Evolutionary conservation across 176 grass and related monocot genomes (phyloP), one percentile per base, ranked within the genome.

Genomic region (Oryza australiensis): DNA sequence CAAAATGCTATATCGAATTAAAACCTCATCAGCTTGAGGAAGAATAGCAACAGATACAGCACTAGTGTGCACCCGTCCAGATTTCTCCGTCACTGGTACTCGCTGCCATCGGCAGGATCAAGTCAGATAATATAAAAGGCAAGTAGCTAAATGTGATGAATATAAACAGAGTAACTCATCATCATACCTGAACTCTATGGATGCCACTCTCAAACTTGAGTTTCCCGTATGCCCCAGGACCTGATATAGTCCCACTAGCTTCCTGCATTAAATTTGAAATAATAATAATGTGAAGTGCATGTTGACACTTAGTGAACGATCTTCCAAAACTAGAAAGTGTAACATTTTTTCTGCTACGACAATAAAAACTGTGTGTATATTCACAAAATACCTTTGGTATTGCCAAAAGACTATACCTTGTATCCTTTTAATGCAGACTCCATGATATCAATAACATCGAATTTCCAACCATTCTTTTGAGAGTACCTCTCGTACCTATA

Each of bases 241-340:
- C 95, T 74, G 86, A 98, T 88, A 95, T 98, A 32, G 92, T 65
- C 82, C 95, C 95, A 88, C 92, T 98, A 77, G 95, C 92, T 98
- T 98, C 95, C 95, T 94, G 73, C 60, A 38, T 64, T 64, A 13
- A 53, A 20, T 20, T 53, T 53, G 59, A 75, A 83, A 72, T 62
- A 70, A 86, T 70, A 76, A 83, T 4, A 0, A 72, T 18, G 85
- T 5, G 43, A 86, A 48, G 67, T 30, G 18, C 32, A 71, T 60
- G 42, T 86, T 38, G 81, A 22, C 27, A 78, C 59, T 77, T 63
- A 26, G 29, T 12, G 24, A 5, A 24, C n/a, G 12, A 67, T 27
- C 38, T 86, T 73, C 16, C 10, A 32, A 35, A 77, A 46, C 26
- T 35, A 35, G 13, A 53, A 5, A 41, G 20, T 7, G 8, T 76